Conservation (phyloP, 2,329 filamentous ascomycete genomes). For the Arthrobotrys entomopaga region DNA sequence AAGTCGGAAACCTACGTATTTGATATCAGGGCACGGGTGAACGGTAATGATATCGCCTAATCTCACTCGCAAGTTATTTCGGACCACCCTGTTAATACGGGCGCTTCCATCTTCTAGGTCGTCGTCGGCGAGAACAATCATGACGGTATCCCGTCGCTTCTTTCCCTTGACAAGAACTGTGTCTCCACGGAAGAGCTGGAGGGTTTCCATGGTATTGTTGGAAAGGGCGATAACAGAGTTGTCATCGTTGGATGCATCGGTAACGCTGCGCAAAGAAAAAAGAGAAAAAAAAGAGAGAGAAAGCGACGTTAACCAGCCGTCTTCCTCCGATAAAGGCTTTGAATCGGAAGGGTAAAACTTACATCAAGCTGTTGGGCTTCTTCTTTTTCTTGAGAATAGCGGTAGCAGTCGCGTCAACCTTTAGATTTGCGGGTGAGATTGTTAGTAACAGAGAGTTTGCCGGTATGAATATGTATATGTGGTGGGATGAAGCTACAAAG, state of each 20-base stretch:
- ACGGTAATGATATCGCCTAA: conserved; percentile 95
- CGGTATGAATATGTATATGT: conserved; percentile 25
- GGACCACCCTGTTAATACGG: conserved; percentile 97
- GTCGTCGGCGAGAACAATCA: conserved; percentile 97
- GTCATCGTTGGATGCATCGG: conserved; percentile 98
- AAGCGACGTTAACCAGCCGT: background rate
- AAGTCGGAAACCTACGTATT: conserved; percentile 84
- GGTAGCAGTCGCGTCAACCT: conserved; percentile 91
- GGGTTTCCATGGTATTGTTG: conserved; percentile 97
- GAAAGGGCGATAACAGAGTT: conserved; percentile 97
- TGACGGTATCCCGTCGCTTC: conserved; percentile 98
- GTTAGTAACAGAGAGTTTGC: conserved; percentile 61
- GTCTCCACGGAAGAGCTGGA: conserved; percentile 98
- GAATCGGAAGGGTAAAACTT: conserved; percentile 62
- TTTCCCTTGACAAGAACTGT: conserved; percentile 98
- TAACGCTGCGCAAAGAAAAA: conserved; percentile 73
- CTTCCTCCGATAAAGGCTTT: conserved; percentile 2
- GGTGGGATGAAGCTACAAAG: conserved; percentile 56
- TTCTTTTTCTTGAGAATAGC: conserved; percentile 99
- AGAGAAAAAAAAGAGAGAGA: background rate
- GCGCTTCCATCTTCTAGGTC: conserved; percentile 97
- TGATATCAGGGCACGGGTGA: conserved; percentile 98
- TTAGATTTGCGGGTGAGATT: conserved; percentile 57
- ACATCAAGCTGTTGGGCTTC: conserved; percentile 99
- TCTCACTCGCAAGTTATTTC: conserved; percentile 98